Base-by-base conservation (phyloP, 129 eudicot species). In the Logfia minima region DNA sequence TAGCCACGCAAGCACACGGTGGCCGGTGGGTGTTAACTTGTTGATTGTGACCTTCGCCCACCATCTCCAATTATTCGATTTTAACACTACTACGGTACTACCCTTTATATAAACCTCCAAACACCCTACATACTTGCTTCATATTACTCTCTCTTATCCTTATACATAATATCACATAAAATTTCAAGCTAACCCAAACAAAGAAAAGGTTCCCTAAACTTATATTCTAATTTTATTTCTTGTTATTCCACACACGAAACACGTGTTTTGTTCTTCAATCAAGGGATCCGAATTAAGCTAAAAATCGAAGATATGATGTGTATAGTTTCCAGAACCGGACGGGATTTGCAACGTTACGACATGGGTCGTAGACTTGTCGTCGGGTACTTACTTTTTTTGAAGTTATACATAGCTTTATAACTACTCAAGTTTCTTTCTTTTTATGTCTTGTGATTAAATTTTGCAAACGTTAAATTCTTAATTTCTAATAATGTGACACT, bases 311-410 rank as follows among this genome's bases (percentile, higher is more conserved):
- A 90, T 48, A 48, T 91, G 97, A 81, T 92, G 79, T 68, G 84
- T 78, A 51, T 89, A 65, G 89, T 81, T 85, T 85, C 97, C 48
- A 85, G 97, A 29, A 87, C 92, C 0, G 97, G 97, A 29, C 83
- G 97, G 48, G 90, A 87, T 66, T 76, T 89, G 78, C 97, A 92
- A 85, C 86, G 94, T 73, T 89, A 87, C 70, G 85, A 84, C 82
- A 84, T 82, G 81, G 92, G 94, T 37, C 87, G 84, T 71, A 86
- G 97, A 69, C 95, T 92, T 70, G 90, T 92, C 71, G 97, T 92
- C 17, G 97, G 97, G 97, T 91, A 34, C 24, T 75, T 82, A 29
- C 29, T 7, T 52, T 48, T 23, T 64, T 17, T 9, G n/a, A 6
- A 19, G 8, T n/a, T 60, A 14, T 35, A 26, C 37, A 45, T 55